phyloP scores from a whole-genome alignment of 140 eudicot species.

The Cichorium intybus region DNA sequence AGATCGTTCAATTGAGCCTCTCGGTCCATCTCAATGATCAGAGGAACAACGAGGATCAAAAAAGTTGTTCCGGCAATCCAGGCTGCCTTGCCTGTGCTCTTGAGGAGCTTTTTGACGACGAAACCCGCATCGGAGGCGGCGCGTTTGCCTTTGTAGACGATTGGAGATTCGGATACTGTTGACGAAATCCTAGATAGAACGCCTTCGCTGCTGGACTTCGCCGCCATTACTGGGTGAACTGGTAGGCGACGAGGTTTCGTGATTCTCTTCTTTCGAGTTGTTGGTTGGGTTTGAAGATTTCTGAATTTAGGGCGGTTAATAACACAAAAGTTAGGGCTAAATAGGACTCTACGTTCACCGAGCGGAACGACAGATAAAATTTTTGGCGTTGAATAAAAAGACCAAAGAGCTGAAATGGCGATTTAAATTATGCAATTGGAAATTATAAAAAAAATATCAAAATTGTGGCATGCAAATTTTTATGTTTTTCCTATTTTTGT shows the following conservation, averaged over 20 bases:
- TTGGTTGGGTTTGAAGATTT: neutral
- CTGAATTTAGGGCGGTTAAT: neutral
- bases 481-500: no score
- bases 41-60: slow-evolving; percentile 48
- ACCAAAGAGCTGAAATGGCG: no score
- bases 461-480: no score
- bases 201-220: slow-evolving; percentile 25
- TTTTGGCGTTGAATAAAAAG: no score
- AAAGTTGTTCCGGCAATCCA: slow-evolving; percentile 62
- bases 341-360: no score
- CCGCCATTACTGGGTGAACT: slow-evolving; percentile 14
- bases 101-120: slow-evolving; percentile 46
- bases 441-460: no score
- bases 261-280: slow-evolving; percentile 4
- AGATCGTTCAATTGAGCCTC: slow-evolving; percentile 49
- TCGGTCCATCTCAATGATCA: slow-evolving; percentile 59
- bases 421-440: no score
- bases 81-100: slow-evolving; percentile 74
- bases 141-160: slow-evolving; percentile 36
- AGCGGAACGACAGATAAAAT: no score
- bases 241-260: neutral
- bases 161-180: slow-evolving; percentile 35
- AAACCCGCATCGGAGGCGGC: slow-evolving; percentile 48
- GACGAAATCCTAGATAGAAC: slow-evolving; percentile 31
- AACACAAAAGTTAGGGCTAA: no score